Base-by-base conservation (phyloP, 2,329 filamentous ascomycete genomes). In the Aspergillus niger region DNA sequence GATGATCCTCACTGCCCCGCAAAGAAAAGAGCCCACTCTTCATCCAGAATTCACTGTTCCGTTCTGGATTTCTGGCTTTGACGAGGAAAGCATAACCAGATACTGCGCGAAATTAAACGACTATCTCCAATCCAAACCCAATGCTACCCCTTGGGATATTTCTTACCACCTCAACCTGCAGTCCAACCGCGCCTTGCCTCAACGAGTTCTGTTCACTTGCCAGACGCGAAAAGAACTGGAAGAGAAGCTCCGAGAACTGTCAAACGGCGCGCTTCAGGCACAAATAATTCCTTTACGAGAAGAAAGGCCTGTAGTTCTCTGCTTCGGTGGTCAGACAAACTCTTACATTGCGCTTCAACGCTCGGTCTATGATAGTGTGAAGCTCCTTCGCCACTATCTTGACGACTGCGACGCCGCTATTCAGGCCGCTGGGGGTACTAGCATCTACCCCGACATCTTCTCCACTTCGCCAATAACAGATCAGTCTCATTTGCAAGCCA, bases 311-410 rank as follows among this genome's bases (percentile, higher is more conserved):
- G 66, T 80, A 1, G 63, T 81, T 2, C 65, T 81, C 0, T 70
- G 67, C 41, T 79, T 81, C 52, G 77, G 76, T 2, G 79, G 79
- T 2, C 79, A 81, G 52, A 69, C 67, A 2, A 68, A 69, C 5
- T 67, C 60, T 1, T 72, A 65, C 20, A 60, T 74, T 5, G 68
- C 69, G 1, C 59, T 78, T 2, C 63, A 70, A 30, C 63, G 63
- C 11, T 55, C 65, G 1, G 54, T 77, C 1, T 79, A 72, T 55
- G 63, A 74, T 0, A 59, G 53, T n/a, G 65, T 71, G 7, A 55
- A 64, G 2, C 39, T 71, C 1, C 70, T 56, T 3, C 62, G 60
- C 68, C 64, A 60, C 3, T 65, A 80, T 55, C 66, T 81, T 0
- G 69, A 77, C 13, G 10, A 22, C 13, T 52, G 48, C 32, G 38